Evolutionary conservation across 768 basidiomycete genomes (phyloP).

Genomic region (Pleurotus eryngii): DNA sequence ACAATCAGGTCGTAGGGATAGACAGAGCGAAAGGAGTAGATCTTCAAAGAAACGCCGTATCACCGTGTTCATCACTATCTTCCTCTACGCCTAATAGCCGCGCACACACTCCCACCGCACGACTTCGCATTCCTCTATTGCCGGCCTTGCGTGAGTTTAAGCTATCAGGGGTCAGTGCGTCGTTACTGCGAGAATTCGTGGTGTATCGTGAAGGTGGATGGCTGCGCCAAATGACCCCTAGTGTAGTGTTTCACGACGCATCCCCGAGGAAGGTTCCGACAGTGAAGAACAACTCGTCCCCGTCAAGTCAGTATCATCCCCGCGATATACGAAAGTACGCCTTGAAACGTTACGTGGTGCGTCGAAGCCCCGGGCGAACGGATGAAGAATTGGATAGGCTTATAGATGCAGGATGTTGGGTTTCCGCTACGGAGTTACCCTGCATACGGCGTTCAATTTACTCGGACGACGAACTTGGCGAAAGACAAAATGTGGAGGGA

Average conservation of each 20-base stretch:
- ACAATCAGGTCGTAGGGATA: background rate
- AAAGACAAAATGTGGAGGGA: constrained; percentile 9
- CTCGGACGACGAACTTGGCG: constrained; percentile 29
- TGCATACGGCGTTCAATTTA: constrained; percentile 18
- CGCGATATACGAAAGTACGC: background rate
- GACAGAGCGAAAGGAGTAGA: background rate
- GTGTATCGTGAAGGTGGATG: constrained; percentile 14
- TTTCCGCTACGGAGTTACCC: constrained; percentile 9
- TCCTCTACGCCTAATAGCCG: background rate
- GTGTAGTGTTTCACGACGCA: no score
- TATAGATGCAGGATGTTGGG: constrained; percentile 32
- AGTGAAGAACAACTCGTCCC: no score
- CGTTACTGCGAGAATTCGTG: constrained; percentile 14
- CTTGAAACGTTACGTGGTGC: background rate
- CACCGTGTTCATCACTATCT: background rate
- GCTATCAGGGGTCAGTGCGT: constrained; percentile 19
- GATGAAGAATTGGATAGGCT: constrained; percentile 35
- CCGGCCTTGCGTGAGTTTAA: constrained; percentile 18
- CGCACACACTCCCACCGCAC: background rate
- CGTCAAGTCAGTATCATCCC: background rate
- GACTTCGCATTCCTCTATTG: constrained; percentile 13
- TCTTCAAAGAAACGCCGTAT: constrained; percentile 3
- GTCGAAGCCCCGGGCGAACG: constrained; percentile 11
- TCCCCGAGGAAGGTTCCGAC: background rate
- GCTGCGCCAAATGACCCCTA: background rate